Base-by-base conservation (phyloP, 2,329 filamentous ascomycete genomes). In the Dichotomopilus funicola region DNA sequence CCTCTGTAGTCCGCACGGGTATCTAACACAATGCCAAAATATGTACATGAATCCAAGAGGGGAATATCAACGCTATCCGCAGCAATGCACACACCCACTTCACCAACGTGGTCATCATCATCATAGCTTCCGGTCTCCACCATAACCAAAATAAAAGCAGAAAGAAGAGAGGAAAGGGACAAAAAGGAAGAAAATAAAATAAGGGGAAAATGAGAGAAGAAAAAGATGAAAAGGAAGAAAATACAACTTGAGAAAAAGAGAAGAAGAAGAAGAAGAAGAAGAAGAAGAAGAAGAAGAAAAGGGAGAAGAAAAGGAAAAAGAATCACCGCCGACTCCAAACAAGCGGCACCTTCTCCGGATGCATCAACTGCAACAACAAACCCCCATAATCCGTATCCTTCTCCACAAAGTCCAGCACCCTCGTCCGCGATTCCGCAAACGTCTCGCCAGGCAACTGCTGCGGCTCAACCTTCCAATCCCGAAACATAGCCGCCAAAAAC, bases 361-460 rank as follows among this genome's bases (percentile, higher is more conserved):
- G 63, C 34, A 64, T 41, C 59, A 67, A 54, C 49, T 67, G 65
- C 34, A 66, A 38, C 19, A 66, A 31, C 42, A 67, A 34, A 1
- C 66, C 61, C 1, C 66, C 61, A 31, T 46, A 52, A 0, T 49
- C 63, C 37, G 64, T 59, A 47, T 65, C 64, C 1, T 49, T 53
- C 51, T 63, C 57, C 10, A 66, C 63, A 6, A 63, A 59, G 6
- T 58, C 33, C n/a, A 62, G n/a, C 1, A 66, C 55, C 27, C 63
- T 43, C 41, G 60, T 56, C 7, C 57, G 49, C 5, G 65, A 63
- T 4, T 36, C 56, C 2, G 51, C 58, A 2, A 56, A 52, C 3
- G 54, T 63, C 53, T 67, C 65, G 10, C 1, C 59, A 59, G 0
- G 52, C 44, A 2, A 55, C 36, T 4, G 27, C 4, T 62, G 53